A percentile compares a stretch with the other conserved stretches of the same genome.
Evolutionary conservation across 768 basidiomycete species (phyloP).

Genomic region (Trametes coccinea): DNA sequence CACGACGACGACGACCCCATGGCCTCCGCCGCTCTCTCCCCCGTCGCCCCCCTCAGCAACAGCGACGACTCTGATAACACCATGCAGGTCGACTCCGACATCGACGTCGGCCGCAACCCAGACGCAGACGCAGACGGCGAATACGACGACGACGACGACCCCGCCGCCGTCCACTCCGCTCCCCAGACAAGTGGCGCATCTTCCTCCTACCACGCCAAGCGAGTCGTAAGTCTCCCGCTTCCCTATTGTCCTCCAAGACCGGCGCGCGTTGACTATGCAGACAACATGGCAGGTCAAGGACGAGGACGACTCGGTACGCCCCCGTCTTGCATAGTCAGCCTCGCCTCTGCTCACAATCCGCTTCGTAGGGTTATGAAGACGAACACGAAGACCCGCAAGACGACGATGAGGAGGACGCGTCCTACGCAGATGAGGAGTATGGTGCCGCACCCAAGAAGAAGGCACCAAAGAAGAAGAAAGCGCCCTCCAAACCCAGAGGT

Average conservation of each 20-base stretch:
- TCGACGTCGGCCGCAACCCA: conserved; percentile 39
- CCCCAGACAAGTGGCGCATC: conserved; percentile 42
- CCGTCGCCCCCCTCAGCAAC: conserved; percentile 30
- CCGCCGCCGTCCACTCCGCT: conserved; percentile 39
- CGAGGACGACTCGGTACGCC: conserved; percentile 54
- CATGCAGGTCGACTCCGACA: conserved; percentile 73
- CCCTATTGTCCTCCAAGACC: background rate
- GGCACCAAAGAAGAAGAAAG: conserved; percentile 67
- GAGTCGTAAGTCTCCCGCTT: conserved; percentile 31
- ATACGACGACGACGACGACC: conserved; percentile 58
- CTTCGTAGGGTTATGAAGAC: conserved; percentile 56
- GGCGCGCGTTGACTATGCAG: conserved; percentile 19
- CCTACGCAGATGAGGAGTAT: conserved; percentile 78
- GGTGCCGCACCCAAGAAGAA: conserved; percentile 61
- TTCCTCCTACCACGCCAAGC: conserved; percentile 34
- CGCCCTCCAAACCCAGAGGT: conserved; percentile 63
- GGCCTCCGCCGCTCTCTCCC: conserved; percentile 29
- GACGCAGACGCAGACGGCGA: conserved; percentile 56
- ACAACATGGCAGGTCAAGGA: conserved; percentile 32
- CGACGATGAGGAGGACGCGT: conserved; percentile 69
- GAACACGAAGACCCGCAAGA: conserved; percentile 43
- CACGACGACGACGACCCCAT: conserved; percentile 27
- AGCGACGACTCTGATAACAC: conserved; percentile 50
- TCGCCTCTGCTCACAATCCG: conserved; percentile 21
- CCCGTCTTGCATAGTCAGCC: conserved; percentile 24